Base-by-base conservation (phyloP, 78 protist species). In the Tieghemostelium lacteum region DNA sequence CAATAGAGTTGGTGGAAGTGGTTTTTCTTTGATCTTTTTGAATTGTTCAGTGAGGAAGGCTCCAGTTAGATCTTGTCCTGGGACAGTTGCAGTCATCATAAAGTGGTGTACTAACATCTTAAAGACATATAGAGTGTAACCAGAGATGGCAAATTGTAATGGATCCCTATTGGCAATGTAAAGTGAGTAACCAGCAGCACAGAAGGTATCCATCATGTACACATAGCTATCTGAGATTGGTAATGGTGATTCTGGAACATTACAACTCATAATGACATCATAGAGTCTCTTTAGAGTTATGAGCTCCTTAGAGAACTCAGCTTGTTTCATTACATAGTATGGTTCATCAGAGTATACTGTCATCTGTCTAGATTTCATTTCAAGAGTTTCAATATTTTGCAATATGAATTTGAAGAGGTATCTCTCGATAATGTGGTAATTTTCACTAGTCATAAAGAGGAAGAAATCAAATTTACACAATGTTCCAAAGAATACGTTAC, bases 261-360 rank as follows among this genome's bases (percentile, higher is more conserved):
- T 36, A 16, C 77, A 72, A 0, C 65, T 50, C 58, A 61, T 40
- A 17, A 83, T 69, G 0, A 83, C 91, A 40, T 69, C 40, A 36
- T 34, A 83, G 31, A 83, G 36, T 19, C 62, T 7, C 26, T 72
- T 69, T 19, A 65, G n/a, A 0, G 91, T 83, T 0, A 50, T 63
- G 34, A 83, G 17, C 67, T 83, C 91, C 39, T 83, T 83, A 54
- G 66, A 61, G 62, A 83, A 83, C n/a, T 83, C 91, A 0, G 61
- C 29, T 45, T 83, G 77, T 20, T 40, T 58, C 71, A 83, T 83
- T 24, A 69, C n/a, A 49, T 58, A 83, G 26, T 83, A 83, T 10
- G 60, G 63, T 12, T 45, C 77, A 28, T 66, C 0, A 58, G 34
- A 50, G 52, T 76, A 76, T 2, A 76, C 64, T 17, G 74, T 66